Evolutionary conservation across 805 yeast species (phyloP).

Genomic region (Nakazawaea holstii): DNA sequence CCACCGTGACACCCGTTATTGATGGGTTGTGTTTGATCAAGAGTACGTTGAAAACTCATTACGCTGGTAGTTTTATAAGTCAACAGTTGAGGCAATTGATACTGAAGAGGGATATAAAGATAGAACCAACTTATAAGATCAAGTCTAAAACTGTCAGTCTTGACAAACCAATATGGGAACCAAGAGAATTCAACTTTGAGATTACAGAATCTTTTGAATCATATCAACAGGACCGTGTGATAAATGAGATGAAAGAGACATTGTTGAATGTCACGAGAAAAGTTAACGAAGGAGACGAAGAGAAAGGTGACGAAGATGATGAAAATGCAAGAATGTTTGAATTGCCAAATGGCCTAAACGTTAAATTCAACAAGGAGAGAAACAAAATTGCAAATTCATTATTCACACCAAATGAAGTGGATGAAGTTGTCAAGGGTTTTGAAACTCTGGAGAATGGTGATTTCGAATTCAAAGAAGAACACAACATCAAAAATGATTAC

Average conservation of each 20-base stretch:
- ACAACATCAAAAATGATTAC: slow-evolving; percentile 11
- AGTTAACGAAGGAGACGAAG: slow-evolving; percentile 25
- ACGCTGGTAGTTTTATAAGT: slow-evolving; percentile 66
- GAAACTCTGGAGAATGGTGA: slow-evolving; percentile 48
- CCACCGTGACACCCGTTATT: slow-evolving; percentile 74
- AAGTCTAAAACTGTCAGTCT: slow-evolving; percentile 25
- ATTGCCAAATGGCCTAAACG: slow-evolving; percentile 68
- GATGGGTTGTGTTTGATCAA: slow-evolving; percentile 75
- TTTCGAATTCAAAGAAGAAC: slow-evolving; percentile 21
- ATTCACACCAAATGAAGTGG: slow-evolving; percentile 53
- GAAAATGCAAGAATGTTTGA: slow-evolving; percentile 51
- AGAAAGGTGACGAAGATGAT: slow-evolving; percentile 15
- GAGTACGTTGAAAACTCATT: slow-evolving; percentile 64
- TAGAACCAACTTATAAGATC: slow-evolving; percentile 45
- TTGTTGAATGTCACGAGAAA: slow-evolving; percentile 38
- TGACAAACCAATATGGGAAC: slow-evolving; percentile 21
- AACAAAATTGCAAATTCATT: slow-evolving; percentile 65
- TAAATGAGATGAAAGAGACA: slow-evolving; percentile 75
- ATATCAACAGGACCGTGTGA: slow-evolving; percentile 48
- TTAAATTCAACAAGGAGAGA: slow-evolving; percentile 57
- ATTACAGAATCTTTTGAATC: slow-evolving; percentile 47
- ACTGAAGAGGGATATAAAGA: slow-evolving; percentile 24
- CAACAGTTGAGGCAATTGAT: slow-evolving; percentile 45
- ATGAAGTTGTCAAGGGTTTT: slow-evolving; percentile 26
- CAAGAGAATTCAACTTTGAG: slow-evolving; percentile 26